Conservation (phyloP, 2,329 filamentous ascomycete genomes). For the Verticillium alfalfae region DNA sequence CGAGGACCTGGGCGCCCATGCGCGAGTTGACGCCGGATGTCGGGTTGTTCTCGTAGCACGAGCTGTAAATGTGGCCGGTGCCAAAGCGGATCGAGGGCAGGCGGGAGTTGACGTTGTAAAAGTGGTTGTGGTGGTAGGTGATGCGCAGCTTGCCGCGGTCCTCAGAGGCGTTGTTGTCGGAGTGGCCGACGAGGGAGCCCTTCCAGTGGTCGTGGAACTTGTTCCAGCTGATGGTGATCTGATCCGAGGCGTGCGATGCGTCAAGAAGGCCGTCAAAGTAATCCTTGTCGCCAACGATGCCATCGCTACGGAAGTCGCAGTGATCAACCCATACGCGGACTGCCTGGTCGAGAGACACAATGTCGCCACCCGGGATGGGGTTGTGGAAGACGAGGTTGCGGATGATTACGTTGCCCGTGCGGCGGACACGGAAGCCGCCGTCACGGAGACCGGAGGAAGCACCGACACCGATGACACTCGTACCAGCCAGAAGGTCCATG, state of each 20-base stretch:
- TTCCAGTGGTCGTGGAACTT: slow-evolving; percentile 42
- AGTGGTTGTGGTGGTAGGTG: slow-evolving; percentile 58
- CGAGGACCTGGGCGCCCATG: slow-evolving; percentile 39
- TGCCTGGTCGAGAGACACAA: slow-evolving; percentile 40
- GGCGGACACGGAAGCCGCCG: slow-evolving; percentile 40
- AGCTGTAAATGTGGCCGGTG: slow-evolving; percentile 42
- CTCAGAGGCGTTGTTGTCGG: slow-evolving; percentile 49
- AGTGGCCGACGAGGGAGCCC: slow-evolving; percentile 54
- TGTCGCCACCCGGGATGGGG: slow-evolving; percentile 41
- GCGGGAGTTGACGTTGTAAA: slow-evolving; percentile 53
- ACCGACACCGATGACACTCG: slow-evolving; percentile 44
- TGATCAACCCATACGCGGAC: slow-evolving; percentile 43
- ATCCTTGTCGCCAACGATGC: slow-evolving; percentile 30
- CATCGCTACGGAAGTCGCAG: slow-evolving; percentile 28
- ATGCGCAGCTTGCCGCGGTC: slow-evolving; percentile 54
- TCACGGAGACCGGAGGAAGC: slow-evolving; percentile 36
- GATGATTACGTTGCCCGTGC: slow-evolving; percentile 47
- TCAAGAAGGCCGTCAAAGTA: slow-evolving; percentile 35
- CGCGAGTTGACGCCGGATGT: slow-evolving; percentile 47
- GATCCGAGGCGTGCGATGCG: slow-evolving; percentile 34
- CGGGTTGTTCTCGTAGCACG: slow-evolving; percentile 35
- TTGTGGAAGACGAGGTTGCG: slow-evolving; percentile 48
- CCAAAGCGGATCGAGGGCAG: slow-evolving; percentile 55
- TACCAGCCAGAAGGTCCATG: slow-evolving; percentile 41
- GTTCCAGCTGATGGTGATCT: slow-evolving; percentile 32